phyloP scores from a whole-genome alignment of 2,329 filamentous ascomycete genomes.

The Alternaria novae-zelandiae region DNA sequence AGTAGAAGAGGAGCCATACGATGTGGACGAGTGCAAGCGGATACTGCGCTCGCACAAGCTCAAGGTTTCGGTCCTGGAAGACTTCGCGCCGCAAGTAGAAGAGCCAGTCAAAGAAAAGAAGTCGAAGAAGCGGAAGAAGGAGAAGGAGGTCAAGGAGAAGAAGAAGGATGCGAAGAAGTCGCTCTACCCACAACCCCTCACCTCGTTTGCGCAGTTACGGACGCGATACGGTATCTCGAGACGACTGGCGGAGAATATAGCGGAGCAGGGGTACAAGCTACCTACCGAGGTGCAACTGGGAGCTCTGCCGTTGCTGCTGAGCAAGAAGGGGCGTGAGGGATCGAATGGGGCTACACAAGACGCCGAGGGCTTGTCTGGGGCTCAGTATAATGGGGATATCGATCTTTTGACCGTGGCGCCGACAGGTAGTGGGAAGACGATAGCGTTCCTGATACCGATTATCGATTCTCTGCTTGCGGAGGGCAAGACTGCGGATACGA shows the following conservation, averaged over 20 bases:
- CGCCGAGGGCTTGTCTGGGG: slow-evolving; percentile 20
- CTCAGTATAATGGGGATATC: slow-evolving; percentile 52
- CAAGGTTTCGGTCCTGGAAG: slow-evolving; percentile 78
- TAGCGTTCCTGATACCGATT: slow-evolving; percentile 88
- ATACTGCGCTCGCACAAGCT: slow-evolving; percentile 81
- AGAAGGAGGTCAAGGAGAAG: slow-evolving; percentile 47
- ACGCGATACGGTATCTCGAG: slow-evolving; percentile 74
- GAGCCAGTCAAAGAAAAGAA: slow-evolving; percentile 62
- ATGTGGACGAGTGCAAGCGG: slow-evolving; percentile 74
- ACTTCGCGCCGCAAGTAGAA: slow-evolving; percentile 44
- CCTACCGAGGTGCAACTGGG: slow-evolving; percentile 95
- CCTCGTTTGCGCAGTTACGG: slow-evolving; percentile 75
- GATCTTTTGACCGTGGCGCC: slow-evolving; percentile 90
- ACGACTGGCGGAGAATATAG: slow-evolving; percentile 77
- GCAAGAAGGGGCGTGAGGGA: slow-evolving; percentile 42
- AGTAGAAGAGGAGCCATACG: slow-evolving; percentile 50
- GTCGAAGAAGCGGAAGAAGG: slow-evolving; percentile 58
- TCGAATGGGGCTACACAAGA: slow-evolving; percentile 49
- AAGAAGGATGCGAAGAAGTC: slow-evolving; percentile 63
- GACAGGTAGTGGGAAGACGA: slow-evolving; percentile 94
- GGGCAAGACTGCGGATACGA: slow-evolving; percentile 25
- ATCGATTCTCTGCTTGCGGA: slow-evolving; percentile 71
- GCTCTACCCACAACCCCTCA: slow-evolving; percentile 80
- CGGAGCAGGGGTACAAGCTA: slow-evolving; percentile 80
- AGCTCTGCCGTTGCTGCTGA: slow-evolving; percentile 78